A percentile compares a stretch with the other conserved stretches of the same genome.
Evolutionary conservation across 139 green algal species (phyloP).

Genomic region (Chlamydomonas sp.): DNA sequence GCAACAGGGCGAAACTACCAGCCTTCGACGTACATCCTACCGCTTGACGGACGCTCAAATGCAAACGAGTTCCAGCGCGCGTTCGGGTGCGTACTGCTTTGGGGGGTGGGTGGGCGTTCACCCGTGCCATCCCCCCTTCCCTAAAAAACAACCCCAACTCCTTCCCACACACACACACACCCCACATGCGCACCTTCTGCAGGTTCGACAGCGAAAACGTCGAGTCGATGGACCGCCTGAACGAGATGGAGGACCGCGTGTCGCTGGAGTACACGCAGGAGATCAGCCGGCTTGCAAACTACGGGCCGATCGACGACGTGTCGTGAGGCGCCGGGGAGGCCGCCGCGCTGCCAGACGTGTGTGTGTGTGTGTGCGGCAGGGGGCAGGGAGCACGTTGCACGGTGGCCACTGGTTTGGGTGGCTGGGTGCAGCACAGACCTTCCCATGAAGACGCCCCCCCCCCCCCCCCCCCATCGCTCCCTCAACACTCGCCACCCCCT

Average conservation of each 20-base stretch:
- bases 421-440: too few relatives aligned
- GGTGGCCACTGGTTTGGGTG: too few relatives aligned
- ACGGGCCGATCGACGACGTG: too few relatives aligned
- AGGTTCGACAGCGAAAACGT: slow-evolving; percentile 2
- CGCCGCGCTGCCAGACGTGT: too few relatives aligned
- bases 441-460: too few relatives aligned
- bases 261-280: neutral
- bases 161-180: neutral
- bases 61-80: neutral
- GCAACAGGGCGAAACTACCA: slow-evolving; percentile 7
- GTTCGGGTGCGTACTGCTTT: neutral
- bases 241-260: neutral
- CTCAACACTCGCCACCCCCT: too few relatives aligned
- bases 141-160: neutral
- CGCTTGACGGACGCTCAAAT: neutral
- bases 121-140: neutral
- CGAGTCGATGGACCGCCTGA: neutral
- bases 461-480: too few relatives aligned
- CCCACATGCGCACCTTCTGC: too few relatives aligned
- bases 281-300: slow-evolving; percentile 6
- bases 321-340: too few relatives aligned
- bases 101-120: neutral
- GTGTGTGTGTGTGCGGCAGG: too few relatives aligned
- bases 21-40: neutral
- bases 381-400: too few relatives aligned